These are phyloP conservation scores for Yamadazyma tumulicola DNA, from an alignment of 805 yeast species.

Conservation along the genomic window DNA sequence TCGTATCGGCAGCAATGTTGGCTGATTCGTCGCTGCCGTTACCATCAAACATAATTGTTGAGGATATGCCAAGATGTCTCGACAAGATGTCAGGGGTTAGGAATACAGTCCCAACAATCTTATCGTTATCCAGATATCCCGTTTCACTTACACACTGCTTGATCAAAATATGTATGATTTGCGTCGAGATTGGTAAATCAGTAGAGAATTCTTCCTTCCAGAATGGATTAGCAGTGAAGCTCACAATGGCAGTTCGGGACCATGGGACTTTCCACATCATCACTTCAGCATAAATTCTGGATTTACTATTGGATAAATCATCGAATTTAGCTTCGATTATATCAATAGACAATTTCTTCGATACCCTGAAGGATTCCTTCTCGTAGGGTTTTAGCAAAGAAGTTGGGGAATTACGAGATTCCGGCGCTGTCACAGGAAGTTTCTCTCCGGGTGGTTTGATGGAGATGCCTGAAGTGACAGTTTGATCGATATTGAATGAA, in stretches of 20 bases:
- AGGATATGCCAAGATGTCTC: constrained; percentile 25
- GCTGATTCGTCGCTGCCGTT: constrained; percentile 21
- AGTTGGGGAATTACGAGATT: neutral
- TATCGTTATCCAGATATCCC: constrained; percentile 25
- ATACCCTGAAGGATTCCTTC: constrained; percentile 45
- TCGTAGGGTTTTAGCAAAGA: constrained; percentile 12
- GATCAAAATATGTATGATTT: constrained; percentile 47
- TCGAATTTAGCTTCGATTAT: constrained; percentile 64
- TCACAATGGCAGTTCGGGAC: constrained; percentile 71
- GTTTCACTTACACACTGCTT: constrained; percentile 23
- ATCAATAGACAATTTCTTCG: constrained; percentile 52
- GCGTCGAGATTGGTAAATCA: constrained; percentile 56
- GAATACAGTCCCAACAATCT: constrained; percentile 50
- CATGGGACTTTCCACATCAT: constrained; percentile 69
- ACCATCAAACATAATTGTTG: constrained; percentile 32
- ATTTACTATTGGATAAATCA: constrained; percentile 14
- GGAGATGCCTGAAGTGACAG: neutral
- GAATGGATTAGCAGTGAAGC: constrained; percentile 52
- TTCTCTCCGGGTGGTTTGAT: neutral
- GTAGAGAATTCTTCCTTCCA: constrained; percentile 79
- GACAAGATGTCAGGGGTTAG: constrained; percentile 50
- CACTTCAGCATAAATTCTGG: constrained; percentile 63
- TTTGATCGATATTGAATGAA: constrained; percentile 7
- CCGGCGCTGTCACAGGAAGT: neutral
- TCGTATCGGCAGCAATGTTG: constrained; percentile 12